Base-by-base conservation (phyloP, 192 early-diverging fungal genomes). In the Coemansia sp. region DNA sequence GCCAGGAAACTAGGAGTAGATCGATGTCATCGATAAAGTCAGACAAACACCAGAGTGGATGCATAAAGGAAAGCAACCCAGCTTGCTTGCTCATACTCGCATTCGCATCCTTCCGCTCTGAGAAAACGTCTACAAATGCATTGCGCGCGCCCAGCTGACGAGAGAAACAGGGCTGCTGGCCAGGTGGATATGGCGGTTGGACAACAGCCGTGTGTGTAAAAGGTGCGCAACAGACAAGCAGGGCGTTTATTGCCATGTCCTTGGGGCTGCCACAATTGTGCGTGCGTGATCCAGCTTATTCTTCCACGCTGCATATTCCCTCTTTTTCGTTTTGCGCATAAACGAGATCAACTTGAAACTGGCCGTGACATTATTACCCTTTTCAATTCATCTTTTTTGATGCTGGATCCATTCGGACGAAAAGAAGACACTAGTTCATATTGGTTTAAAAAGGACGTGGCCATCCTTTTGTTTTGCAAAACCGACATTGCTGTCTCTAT, bases 1-100 rank as follows among this genome's bases (percentile, higher is more conserved):
- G 1, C 32, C 32, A 32, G 32, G 32, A 2, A 32, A 32, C 32
- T 32, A 32, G 32, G 32, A 32, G 4, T 4, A 32, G 48, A 50
- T 50, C 48, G 48, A 50, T 50, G 48, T 5, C 16, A 50, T 50
- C 48, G 48, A 50, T 50, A 50, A 19, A 50, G 48, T 18, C 48
- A 18, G 48, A 4, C 32, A 32, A 32, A 32, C 48, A 16, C 16
- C 48, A 18, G 48, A 45, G 19, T 50, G n/a, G n/a, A 21, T 6
- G 48, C 11, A 50, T 15, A 32, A 32, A 18, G 13, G n/a, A 18
- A 16, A 18, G 48, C 15, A 0, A 16, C 48, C 48, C 6, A 50
- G 7, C n/a, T 50, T 18, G 16, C 48, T 16, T 50, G 7, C 4
- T 50, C n/a, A 50, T 16, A 32, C 32, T 32, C 32, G 32, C 32